Evolutionary conservation across 805 yeast species (phyloP).

Genomic region (Barnettozyma sucrosica): DNA sequence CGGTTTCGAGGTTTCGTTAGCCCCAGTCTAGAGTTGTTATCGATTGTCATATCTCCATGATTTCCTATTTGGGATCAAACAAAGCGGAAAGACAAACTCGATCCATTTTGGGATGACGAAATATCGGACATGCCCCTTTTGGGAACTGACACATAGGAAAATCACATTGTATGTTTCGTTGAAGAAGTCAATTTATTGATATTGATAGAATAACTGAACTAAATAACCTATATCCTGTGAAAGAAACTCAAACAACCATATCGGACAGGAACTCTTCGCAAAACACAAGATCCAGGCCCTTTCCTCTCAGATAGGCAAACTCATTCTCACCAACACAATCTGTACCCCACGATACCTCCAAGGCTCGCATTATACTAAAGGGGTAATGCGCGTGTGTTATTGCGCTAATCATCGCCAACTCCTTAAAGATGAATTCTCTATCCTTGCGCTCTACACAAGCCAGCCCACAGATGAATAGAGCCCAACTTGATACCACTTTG

Average conservation of each 20-base stretch:
- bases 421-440: constrained; percentile 8
- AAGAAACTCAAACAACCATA: neutral
- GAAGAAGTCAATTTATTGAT: no score
- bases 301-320: constrained; percentile 3
- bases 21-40: neutral
- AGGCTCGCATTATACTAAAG: constrained; percentile 12
- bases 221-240: neutral
- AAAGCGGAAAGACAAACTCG: neutral
- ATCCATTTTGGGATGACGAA: neutral
- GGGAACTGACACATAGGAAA: neutral
- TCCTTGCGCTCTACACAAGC: constrained; percentile 9
- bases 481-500: constrained; percentile 15
- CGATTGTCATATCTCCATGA: neutral
- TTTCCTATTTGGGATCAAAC: neutral
- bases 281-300: constrained; percentile 16
- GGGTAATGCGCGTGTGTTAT: constrained; percentile 14
- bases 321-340: neutral
- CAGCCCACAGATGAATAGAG: constrained; percentile 19
- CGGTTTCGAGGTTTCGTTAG: neutral
- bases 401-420: constrained; percentile 11
- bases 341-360: constrained; percentile 18
- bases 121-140: neutral
- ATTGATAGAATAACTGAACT: no score
- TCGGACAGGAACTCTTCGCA: constrained; percentile 7
- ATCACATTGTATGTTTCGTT: neutral